Evolutionary conservation across 1,139 yeast genomes (phyloP).

Genomic region (Schizosaccharomyces versatilis): DNA sequence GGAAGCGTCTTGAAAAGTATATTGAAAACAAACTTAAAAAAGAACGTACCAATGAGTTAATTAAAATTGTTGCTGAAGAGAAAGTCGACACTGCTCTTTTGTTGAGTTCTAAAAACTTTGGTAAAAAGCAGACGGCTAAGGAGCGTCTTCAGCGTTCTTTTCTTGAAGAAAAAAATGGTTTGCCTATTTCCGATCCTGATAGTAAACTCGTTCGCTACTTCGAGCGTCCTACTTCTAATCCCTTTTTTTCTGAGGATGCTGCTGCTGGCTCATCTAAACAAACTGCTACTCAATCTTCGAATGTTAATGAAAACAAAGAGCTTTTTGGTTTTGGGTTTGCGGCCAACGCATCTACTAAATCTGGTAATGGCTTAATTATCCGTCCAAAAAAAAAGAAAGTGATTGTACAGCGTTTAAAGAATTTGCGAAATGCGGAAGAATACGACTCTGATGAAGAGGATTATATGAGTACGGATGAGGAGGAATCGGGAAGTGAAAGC

Average conservation of each 20-base stretch:
- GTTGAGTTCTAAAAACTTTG: conserved; percentile 53
- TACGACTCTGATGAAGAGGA: conserved; percentile 17
- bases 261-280: not conserved
- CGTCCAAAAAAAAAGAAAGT: conserved; percentile 34
- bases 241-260: not conserved
- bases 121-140: conserved; percentile 53
- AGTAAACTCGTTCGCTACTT: not conserved
- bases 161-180: conserved; percentile 39
- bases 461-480: conserved; percentile 14
- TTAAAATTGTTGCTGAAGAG: conserved; percentile 49
- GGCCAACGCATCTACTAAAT: not conserved
- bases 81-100: conserved; percentile 43
- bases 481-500: conserved; percentile 6
- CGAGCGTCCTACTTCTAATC: not conserved
- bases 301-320: too few relatives aligned
- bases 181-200: not conserved
- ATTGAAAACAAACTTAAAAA: conserved; percentile 68
- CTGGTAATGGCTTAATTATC: not conserved
- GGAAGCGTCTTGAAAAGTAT: conserved; percentile 33
- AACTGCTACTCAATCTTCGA: not conserved
- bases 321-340: not conserved
- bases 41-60: conserved; percentile 62
- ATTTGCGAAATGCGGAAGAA: conserved; percentile 48
- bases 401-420: conserved; percentile 28
- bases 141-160: conserved; percentile 60